Conservation (phyloP, 805 yeast genomes). For the Yarrowia sp. region DNA sequence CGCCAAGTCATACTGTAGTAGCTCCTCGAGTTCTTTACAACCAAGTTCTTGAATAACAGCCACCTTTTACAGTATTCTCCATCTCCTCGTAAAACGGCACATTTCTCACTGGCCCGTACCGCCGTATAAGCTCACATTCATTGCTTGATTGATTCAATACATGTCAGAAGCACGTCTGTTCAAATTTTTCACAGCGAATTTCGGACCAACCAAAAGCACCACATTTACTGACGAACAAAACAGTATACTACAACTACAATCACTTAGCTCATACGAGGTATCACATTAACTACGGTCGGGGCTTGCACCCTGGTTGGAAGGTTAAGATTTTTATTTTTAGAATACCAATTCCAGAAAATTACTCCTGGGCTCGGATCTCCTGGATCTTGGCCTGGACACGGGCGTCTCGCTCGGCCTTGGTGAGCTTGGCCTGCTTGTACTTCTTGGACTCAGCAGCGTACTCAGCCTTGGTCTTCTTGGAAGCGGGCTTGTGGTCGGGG, state of each 20-base stretch:
- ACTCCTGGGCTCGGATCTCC: constrained; percentile 47
- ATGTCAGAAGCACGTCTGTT: too few relatives aligned
- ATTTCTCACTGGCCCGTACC: too few relatives aligned
- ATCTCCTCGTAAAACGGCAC: too few relatives aligned
- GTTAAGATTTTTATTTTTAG: constrained; percentile 15
- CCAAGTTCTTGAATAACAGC: too few relatives aligned
- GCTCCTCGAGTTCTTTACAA: too few relatives aligned
- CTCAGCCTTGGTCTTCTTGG: constrained; percentile 94
- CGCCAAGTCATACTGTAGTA: too few relatives aligned
- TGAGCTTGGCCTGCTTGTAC: constrained; percentile 82
- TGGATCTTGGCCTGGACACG: constrained; percentile 91
- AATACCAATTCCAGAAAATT: background rate
- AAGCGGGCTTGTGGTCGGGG: constrained; percentile 87
- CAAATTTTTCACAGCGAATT: too few relatives aligned
- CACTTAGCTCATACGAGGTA: background rate
- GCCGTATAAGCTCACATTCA: too few relatives aligned
- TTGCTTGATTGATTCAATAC: too few relatives aligned
- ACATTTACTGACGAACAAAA: too few relatives aligned
- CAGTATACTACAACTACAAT: background rate
- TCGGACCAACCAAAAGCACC: too few relatives aligned
- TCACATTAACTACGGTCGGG: background rate
- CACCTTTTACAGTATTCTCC: too few relatives aligned
- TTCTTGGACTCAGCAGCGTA: constrained; percentile 96
- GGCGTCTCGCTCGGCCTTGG: constrained; percentile 88
- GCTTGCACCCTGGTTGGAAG: background rate